A percentile compares a stretch with the other conserved stretches of the same genome.
Evolutionary conservation across 1,139 yeast species (phyloP).

Genomic region (Dujonia santamariae): DNA sequence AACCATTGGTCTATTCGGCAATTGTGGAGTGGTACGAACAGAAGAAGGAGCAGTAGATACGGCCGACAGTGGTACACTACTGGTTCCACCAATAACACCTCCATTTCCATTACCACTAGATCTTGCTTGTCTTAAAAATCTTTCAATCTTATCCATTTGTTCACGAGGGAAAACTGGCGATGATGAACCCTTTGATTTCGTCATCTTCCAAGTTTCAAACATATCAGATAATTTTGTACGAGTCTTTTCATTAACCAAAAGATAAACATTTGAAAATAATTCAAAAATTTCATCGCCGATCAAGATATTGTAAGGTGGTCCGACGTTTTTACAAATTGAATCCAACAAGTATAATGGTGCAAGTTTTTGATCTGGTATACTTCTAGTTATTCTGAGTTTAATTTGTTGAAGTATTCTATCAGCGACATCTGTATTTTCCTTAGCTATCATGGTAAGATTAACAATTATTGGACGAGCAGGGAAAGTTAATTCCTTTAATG

Average conservation of each 20-base stretch:
- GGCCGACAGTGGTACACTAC: not conserved
- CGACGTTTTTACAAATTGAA: constrained; percentile 90
- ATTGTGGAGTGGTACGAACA: constrained; percentile 1
- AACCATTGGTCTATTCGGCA: constrained; percentile 8
- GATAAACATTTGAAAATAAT: constrained; percentile 73
- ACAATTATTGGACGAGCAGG: constrained; percentile 90
- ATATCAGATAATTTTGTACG: constrained; percentile 72
- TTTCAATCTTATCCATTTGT: constrained; percentile 70
- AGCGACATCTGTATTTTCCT: constrained; percentile 75
- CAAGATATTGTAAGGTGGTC: constrained; percentile 78
- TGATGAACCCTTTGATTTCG: constrained; percentile 54
- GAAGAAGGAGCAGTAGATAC: constrained; percentile 1
- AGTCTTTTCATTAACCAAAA: constrained; percentile 71
- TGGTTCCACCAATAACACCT: not conserved
- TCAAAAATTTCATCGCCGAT: constrained; percentile 66
- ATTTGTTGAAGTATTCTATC: constrained; percentile 74
- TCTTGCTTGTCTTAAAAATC: constrained; percentile 54
- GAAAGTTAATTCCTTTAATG: constrained; percentile 74
- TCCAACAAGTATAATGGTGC: constrained; percentile 82
- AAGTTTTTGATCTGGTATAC: constrained; percentile 76
- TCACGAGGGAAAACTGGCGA: constrained; percentile 70
- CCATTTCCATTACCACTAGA: constrained; percentile 11
- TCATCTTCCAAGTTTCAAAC: constrained; percentile 80
- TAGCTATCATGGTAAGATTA: constrained; percentile 81
- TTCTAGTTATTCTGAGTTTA: constrained; percentile 51